Percentiles rank a stretch among this genome's conserved stretches.
phyloP scores from a whole-genome alignment of 140 eudicot species.

The Bidens hawaiensis region DNA sequence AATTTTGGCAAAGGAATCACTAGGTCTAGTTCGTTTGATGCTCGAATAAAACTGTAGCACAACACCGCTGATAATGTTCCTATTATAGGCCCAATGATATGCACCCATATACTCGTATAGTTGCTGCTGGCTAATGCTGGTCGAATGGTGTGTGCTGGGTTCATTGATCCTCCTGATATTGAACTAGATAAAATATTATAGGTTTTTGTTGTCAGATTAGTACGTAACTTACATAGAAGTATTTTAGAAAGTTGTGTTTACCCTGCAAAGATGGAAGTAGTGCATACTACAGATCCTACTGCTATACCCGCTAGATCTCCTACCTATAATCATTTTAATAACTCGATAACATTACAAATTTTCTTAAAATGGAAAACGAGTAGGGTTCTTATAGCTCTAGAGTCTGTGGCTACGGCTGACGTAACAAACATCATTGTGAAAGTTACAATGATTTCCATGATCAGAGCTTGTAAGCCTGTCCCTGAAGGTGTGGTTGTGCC shows the following conservation, averaged over 20 bases:
- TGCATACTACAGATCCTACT: background rate
- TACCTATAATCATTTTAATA: background rate
- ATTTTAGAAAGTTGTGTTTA: background rate
- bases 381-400: constrained; percentile 3
- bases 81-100: background rate
- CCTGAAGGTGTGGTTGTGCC: constrained; percentile 13
- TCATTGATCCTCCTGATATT: constrained; percentile 13
- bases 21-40: background rate
- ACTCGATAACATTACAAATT: background rate
- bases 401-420: background rate
- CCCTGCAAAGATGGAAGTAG: constrained; percentile 11
- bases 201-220: background rate
- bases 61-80: constrained; percentile 5
- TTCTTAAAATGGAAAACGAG: background rate
- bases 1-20: background rate
- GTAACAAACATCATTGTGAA: constrained; percentile 13
- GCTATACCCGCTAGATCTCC: constrained; percentile 4
- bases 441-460: constrained; percentile 13
- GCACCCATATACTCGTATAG: constrained; percentile 7
- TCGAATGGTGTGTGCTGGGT: constrained; percentile 12
- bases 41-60: constrained; percentile 10
- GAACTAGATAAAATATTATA: background rate
- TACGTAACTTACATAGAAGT: background rate
- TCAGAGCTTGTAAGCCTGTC: constrained; percentile 9
- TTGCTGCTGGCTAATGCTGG: constrained; percentile 7